Base-by-base conservation (phyloP, 2,329 filamentous ascomycete genomes). In the Exophiala xenobiotica region DNA sequence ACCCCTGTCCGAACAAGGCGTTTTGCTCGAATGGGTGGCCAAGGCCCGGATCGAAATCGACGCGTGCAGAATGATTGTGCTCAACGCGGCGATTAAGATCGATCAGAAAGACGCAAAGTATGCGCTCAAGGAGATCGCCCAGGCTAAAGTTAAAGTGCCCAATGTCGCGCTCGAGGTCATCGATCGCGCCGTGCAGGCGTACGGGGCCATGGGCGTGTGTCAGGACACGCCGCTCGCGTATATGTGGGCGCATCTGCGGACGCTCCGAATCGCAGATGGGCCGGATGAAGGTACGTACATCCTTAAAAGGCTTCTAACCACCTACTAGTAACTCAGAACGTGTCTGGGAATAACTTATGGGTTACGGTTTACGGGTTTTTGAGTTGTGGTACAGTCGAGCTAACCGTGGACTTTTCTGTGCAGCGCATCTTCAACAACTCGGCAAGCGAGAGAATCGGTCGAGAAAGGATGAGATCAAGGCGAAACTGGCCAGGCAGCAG, bases 91-190 rank as follows among this genome's bases (percentile, higher is more conserved):
- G 52, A 86, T 95, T 70, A 90, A 89, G 74, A 96, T 97, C 75
- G 93, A 99, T 73, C 81, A 88, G 61, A 80, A 85, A 14, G 86
- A 92, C 61, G 88, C 93, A 62, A 97, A 97, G 76, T 82, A 84
- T 59, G 90, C 92, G 0, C 81, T 96, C 55, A 90, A 87, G 70
- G 90, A 97, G 70, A 99, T 99, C 61, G 92, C 91, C 19, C 82
- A 96, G 74, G 92, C 92, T 60, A 99, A 99, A 78, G 86, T 97
- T 0, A 81, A 96, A n/a, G 87, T 95, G 6, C 93, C 93, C 0
- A 79, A 83, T 65, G 89, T 86, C 64, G 85, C 88, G 1, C 79
- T 96, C 60, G 83, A 83, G 14, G 88, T 97, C 63, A 92, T 99
- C 63, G 93, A 99, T 76, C 87, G 91, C 56, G 93, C 93, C 0